Evolutionary conservation across 208 protist genomes (phyloP), one percentile per base, ranked within the genome.

Genomic region (Acanthamoeba lugdunensis): DNA sequence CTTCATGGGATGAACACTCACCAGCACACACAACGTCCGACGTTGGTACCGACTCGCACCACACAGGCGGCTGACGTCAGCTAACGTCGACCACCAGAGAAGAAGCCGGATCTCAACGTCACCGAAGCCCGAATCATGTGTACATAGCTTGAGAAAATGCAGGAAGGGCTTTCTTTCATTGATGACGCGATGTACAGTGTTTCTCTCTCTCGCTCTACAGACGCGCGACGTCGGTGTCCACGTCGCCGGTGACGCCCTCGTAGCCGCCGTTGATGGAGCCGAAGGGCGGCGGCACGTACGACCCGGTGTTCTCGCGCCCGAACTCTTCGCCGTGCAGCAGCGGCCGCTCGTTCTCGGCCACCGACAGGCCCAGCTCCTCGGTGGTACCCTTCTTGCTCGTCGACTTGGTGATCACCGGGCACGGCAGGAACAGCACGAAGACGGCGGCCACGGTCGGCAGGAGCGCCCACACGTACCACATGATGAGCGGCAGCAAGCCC

Each of bases 1-100:
- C 16, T 87, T 87, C 79, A 87, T 87, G 79, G 79, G 79, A 9
- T 87, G 50, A 87, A 13, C 23, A 4, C 25, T 7, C 54, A 23
- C 54, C 18, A 16, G 18, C 16, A 65, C 23, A 21, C n/a, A n/a
- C n/a, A n/a, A n/a, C n/a, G n/a, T n/a, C 58, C 14, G 21, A n/a
- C 58, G 58, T n/a, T n/a, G n/a, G n/a, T n/a, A n/a, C n/a, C n/a
- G n/a, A n/a, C n/a, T n/a, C n/a, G n/a, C n/a, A n/a, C n/a, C n/a
- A n/a, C n/a, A n/a, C n/a, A n/a, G n/a, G n/a, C n/a, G n/a, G n/a
- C n/a, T n/a, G n/a, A n/a, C n/a, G n/a, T n/a, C n/a, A n/a, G n/a
- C n/a, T n/a, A n/a, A n/a, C n/a, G n/a, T n/a, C n/a, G n/a, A n/a
- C n/a, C n/a, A n/a, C n/a, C n/a, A n/a, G n/a, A n/a, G n/a, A n/a